These are phyloP conservation scores for Bipolaris victoriae DNA, from an alignment of 2,329 filamentous ascomycete species.

Conservation along the genomic window DNA sequence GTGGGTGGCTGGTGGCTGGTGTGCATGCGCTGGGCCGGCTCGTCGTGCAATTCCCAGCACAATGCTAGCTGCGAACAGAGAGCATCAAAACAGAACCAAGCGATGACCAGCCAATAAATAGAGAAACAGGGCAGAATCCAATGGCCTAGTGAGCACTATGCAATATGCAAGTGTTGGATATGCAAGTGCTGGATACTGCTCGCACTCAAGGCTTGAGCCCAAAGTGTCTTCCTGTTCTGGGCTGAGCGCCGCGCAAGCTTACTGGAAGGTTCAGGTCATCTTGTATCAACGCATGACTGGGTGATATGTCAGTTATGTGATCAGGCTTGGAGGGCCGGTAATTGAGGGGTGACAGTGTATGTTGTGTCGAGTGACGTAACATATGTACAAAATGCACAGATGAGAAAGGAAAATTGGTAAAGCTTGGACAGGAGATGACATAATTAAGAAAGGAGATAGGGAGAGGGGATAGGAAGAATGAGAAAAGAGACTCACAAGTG, in stretches of 20 bases:
- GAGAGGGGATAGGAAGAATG: background rate
- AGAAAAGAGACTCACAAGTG: background rate
- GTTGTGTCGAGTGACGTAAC: slow-evolving; percentile 13
- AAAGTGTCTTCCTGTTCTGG: background rate
- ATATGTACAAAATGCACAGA: slow-evolving; percentile 1
- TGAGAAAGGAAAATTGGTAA: background rate
- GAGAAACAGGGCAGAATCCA: background rate
- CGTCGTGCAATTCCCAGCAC: background rate
- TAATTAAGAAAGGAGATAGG: background rate
- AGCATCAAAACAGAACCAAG: background rate
- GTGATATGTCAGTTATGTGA: background rate
- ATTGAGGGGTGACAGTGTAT: background rate
- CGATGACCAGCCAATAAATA: background rate
- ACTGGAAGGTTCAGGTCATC: background rate
- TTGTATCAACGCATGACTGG: background rate
- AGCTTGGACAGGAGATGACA: background rate
- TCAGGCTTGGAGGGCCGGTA: background rate
- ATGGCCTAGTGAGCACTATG: background rate
- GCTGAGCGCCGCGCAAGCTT: background rate
- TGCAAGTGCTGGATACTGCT: background rate
- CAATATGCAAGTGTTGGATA: background rate
- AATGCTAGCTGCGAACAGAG: background rate
- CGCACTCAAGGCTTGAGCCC: background rate
- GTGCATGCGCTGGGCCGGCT: background rate
- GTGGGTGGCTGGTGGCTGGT: slow-evolving; percentile 6